These are phyloP conservation scores for Ramaria sp. DNA, from an alignment of 768 basidiomycete genomes.

Conservation along the genomic window DNA sequence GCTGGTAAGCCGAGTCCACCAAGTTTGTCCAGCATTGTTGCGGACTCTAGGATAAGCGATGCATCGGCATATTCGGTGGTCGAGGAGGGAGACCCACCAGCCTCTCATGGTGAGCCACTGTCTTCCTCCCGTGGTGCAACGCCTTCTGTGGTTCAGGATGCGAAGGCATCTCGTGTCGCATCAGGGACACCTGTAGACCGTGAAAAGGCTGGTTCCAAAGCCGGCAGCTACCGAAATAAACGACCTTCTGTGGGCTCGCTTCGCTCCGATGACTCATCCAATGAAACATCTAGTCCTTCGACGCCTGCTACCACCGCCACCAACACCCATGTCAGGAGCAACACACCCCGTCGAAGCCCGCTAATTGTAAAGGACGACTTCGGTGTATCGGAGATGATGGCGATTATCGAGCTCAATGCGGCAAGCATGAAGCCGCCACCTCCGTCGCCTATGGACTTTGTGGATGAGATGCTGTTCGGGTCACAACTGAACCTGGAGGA, in stretches of 20 bases:
- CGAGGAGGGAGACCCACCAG: slow-evolving; percentile 20
- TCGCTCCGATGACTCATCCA: slow-evolving; percentile 2
- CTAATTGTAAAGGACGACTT: slow-evolving; percentile 72
- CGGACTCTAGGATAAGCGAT: slow-evolving; percentile 19
- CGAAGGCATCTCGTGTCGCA: background rate
- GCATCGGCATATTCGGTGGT: slow-evolving; percentile 52
- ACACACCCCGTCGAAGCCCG: slow-evolving; percentile 32
- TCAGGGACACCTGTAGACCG: background rate
- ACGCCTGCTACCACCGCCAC: slow-evolving; percentile 12
- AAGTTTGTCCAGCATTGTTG: slow-evolving; percentile 8
- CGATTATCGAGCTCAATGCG: slow-evolving; percentile 66
- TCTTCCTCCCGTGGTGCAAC: slow-evolving; percentile 26
- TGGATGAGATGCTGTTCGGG: slow-evolving; percentile 68
- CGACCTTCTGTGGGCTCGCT: slow-evolving; percentile 5
- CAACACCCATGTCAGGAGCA: slow-evolving; percentile 7
- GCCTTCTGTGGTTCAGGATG: slow-evolving; percentile 19
- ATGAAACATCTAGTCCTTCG: slow-evolving; percentile 5
- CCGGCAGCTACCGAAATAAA: slow-evolving; percentile 1
- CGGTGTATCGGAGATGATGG: slow-evolving; percentile 79
- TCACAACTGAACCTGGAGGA: slow-evolving; percentile 44
- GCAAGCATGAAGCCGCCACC: slow-evolving; percentile 23
- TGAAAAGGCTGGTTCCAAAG: slow-evolving; percentile 3
- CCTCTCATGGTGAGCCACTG: background rate
- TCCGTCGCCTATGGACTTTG: slow-evolving; percentile 41
- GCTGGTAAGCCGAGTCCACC: slow-evolving; percentile 14